Evolutionary conservation across 208 protist genomes (phyloP), one percentile per base, ranked within the genome.

Genomic region (Wallacemonas sp.): DNA sequence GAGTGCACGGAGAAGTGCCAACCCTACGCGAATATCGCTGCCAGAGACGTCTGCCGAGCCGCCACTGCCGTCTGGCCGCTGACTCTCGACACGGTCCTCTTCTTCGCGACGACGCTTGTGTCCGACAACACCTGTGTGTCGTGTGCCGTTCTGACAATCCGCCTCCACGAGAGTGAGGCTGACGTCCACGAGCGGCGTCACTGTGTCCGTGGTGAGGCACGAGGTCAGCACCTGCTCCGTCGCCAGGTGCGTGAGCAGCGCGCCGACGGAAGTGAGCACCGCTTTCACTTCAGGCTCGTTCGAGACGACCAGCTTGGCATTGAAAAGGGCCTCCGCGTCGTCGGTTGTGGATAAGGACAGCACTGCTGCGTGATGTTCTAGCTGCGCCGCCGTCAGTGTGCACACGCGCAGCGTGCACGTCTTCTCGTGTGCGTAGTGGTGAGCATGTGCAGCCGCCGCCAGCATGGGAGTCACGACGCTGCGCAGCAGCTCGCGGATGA

Each of bases 401-500:
- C 50, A 57, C 5, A 34, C n/a, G 29, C 26, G 24, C 10, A 42
- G 19, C 19, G 1, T 22, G 42, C 42, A 26, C 26, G 24, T 19
- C n/a, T n/a, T n/a, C n/a, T n/a, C n/a, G n/a, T n/a, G n/a, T n/a
- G n/a, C n/a, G n/a, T n/a, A n/a, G n/a, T n/a, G n/a, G n/a, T n/a
- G n/a, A n/a, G n/a, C n/a, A n/a, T n/a, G n/a, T n/a, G n/a, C n/a
- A n/a, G n/a, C n/a, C n/a, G n/a, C n/a, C n/a, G n/a, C n/a, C n/a
- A n/a, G n/a, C 50, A 21, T 32, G 12, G 24, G 5, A 9, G 50
- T 26, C 30, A 57, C 9, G 4, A 57, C 29, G 9, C 3, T 27
- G 24, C 57, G 38, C 9, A 71, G 42, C 26, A 68, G 29, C 4
- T 66, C 44, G 5, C 58, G 21, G 0, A 42, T 3, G 1, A 83